Evolutionary conservation across 2,329 filamentous ascomycete species (phyloP).

Genomic region (Ophiocordyceps robertsii): DNA sequence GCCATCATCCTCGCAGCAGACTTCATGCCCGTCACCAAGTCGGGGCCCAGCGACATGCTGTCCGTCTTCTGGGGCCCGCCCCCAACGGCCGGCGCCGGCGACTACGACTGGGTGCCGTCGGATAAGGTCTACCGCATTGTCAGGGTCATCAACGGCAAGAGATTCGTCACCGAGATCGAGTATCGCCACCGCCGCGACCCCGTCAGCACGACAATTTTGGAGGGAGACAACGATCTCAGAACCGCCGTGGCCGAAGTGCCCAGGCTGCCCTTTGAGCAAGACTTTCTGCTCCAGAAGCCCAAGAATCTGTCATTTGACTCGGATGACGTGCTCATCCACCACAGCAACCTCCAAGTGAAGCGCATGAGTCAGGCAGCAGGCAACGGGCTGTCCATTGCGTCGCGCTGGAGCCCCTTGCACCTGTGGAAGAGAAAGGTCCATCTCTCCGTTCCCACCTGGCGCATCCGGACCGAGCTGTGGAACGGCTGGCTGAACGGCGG

Average conservation of each 20-base stretch:
- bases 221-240: constrained; percentile 8
- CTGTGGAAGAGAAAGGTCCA: constrained; percentile 15
- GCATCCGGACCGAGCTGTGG: constrained; percentile 34
- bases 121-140: constrained; percentile 20
- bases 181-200: constrained; percentile 24
- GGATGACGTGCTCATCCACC: constrained; percentile 21
- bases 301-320: constrained; percentile 16
- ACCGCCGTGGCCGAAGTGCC: constrained; percentile 12
- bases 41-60: constrained; percentile 12
- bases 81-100: constrained; percentile 8
- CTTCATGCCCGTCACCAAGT: constrained; percentile 8
- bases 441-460: constrained; percentile 28
- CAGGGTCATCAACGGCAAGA: constrained; percentile 11
- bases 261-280: constrained; percentile 14
- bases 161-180: constrained; percentile 16
- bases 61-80: constrained; percentile 22
- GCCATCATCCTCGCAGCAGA: constrained; percentile 19
- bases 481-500: constrained; percentile 32
- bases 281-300: constrained; percentile 13
- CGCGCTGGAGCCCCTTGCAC: constrained; percentile 10
- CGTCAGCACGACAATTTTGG: constrained; percentile 15
- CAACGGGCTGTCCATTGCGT: constrained; percentile 8
- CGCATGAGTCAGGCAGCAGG: constrained; percentile 10
- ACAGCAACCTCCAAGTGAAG: constrained; percentile 13
- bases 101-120: constrained; percentile 20